A percentile compares a stretch with the other conserved stretches of the same genome.
Evolutionary conservation across 2,329 filamentous ascomycete species (phyloP).

Genomic region (Fusarium acutatum): DNA sequence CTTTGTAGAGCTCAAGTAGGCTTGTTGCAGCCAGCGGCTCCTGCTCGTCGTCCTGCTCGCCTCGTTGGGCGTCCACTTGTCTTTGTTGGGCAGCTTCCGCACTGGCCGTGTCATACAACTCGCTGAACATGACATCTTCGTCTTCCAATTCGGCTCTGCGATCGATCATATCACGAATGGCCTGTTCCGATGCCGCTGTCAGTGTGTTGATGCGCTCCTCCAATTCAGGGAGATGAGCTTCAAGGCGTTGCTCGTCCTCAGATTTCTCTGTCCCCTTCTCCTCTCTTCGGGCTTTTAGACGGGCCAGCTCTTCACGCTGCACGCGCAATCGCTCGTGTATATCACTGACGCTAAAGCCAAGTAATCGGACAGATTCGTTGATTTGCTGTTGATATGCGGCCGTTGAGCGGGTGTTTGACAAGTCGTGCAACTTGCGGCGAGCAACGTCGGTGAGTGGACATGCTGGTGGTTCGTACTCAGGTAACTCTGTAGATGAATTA

Average conservation of each 20-base stretch:
- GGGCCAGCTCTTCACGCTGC: conserved; percentile 47
- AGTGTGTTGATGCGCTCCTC: conserved; percentile 52
- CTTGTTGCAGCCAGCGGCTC: conserved; percentile 37
- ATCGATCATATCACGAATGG: conserved; percentile 60
- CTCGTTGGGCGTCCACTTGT: not conserved
- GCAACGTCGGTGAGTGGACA: conserved; percentile 54
- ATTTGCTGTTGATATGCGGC: conserved; percentile 58
- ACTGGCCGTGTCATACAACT: conserved; percentile 44
- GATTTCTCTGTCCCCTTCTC: conserved; percentile 49
- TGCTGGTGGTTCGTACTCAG: conserved; percentile 59
- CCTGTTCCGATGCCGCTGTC: conserved; percentile 56
- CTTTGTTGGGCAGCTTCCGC: conserved; percentile 25
- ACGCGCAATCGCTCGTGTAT: conserved; percentile 58
- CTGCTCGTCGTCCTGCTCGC: conserved; percentile 40
- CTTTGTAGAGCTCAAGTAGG: conserved; percentile 46
- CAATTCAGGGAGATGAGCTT: conserved; percentile 51
- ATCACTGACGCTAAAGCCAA: conserved; percentile 56
- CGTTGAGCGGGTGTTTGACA: conserved; percentile 53
- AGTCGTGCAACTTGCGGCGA: conserved; percentile 52
- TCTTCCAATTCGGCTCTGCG: conserved; percentile 60
- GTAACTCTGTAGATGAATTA: conserved; percentile 47
- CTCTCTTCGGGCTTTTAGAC: conserved; percentile 46
- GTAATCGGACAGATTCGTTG: conserved; percentile 52
- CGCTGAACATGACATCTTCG: conserved; percentile 51
- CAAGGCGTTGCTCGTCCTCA: conserved; percentile 49